Base-by-base conservation (phyloP, 179 eudicot species). In the Beta corolliflora region DNA sequence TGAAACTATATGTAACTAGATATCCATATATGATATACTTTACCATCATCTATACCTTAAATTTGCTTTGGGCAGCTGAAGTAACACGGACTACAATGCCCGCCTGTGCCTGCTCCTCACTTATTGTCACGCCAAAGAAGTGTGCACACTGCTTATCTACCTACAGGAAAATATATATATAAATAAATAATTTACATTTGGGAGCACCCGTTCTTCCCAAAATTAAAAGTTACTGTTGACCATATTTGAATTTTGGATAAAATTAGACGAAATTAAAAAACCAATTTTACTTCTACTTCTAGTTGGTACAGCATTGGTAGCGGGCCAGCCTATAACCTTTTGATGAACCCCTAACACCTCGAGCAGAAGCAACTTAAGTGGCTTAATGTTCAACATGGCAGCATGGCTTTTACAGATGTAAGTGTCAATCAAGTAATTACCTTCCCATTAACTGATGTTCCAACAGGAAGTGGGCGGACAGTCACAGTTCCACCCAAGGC, bases 101-200 rank as follows among this genome's bases (percentile, higher is more conserved):
- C 31, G 97, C 78, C 80, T 89, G 90, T 31, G 99, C 97, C 89
- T 96, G 98, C 87, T 93, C 95, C 50, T 96, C 97, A 79, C 69
- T 93, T 81, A 96, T 94, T 44, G 95, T 96, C 77, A 96, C 99
- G 52, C 98, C 93, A 85, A 93, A 96, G 82, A 96, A 96, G 78
- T 96, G 99, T 50, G 99, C 98, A 81, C 89, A 85, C 80, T 96
- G 99, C 89, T 96, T 96, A 66, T 96, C 99, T 78, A 96, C 99
- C 99, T 96, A 89, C 80, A 84, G 29, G 4, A 69, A 21, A 55
- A n/a, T n/a, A 29, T 21, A 29, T 15, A 59, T 54, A 75, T 25
- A 8, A 59, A 59, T 61, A 56, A 44, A 69, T 45, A 68, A 53
- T 56, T 31, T 58, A 73, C 23, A 31, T 23, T 14, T 25, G 36